Conservation (phyloP, 495 filamentous ascomycete species). For the Tuber indicum region DNA sequence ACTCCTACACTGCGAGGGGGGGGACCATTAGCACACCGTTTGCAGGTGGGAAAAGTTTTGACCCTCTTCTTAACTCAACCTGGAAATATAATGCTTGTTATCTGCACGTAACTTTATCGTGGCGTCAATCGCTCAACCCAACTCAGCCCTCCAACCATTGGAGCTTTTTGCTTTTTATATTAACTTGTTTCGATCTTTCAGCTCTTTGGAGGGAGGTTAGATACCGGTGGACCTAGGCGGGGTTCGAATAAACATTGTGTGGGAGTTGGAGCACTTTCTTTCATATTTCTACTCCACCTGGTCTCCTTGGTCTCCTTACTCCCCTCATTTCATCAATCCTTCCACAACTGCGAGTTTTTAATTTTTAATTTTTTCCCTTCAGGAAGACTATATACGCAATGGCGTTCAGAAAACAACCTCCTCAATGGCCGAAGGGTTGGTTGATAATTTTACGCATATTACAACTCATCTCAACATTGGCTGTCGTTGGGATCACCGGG, state of each 20-base stretch:
- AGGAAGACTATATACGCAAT: background rate
- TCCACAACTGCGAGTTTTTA: background rate
- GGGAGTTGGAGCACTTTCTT: background rate
- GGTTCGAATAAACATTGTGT: background rate
- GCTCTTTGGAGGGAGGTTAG: background rate
- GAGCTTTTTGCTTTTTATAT: background rate
- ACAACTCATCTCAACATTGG: conserved; percentile 19
- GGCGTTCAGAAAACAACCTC: conserved; percentile 26
- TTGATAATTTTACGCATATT: conserved; percentile 29
- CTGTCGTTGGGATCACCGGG: conserved; percentile 27
- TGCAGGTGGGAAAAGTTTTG: background rate
- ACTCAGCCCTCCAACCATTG: background rate
- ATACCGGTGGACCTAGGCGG: background rate
- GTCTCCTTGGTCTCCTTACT: conserved; percentile 4
- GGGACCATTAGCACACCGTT: background rate
- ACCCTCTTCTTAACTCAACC: background rate
- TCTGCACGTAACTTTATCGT: too few species aligned
- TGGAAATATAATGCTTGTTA: background rate
- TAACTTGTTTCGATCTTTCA: background rate
- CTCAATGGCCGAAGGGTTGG: conserved; percentile 29
- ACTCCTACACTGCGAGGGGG: background rate
- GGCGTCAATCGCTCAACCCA: background rate
- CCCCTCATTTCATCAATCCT: conserved; percentile 5
- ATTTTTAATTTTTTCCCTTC: too few species aligned
- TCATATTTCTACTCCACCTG: conserved; percentile 3